Base-by-base conservation (phyloP, 2,329 filamentous ascomycete genomes). In the Didymosphaeria variabile region DNA sequence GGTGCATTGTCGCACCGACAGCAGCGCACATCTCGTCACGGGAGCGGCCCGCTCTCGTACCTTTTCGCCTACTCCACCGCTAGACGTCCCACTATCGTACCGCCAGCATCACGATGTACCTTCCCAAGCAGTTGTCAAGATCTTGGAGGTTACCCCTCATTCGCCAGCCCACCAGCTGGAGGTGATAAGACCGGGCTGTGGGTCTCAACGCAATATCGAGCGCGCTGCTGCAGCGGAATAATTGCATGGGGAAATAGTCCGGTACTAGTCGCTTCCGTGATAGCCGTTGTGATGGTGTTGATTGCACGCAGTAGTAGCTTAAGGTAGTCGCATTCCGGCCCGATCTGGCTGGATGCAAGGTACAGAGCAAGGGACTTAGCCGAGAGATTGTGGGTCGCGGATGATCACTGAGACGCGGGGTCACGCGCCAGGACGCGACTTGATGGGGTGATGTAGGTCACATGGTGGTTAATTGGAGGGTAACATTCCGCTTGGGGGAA, bases 1-100 rank as follows among this genome's bases (percentile, higher is more conserved):
- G 51, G 51, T 42, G 38, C 51, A 54, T 42, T 44, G 36, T 54
- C 21, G 17, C 38, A 31, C 51, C 51, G 51, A 54, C 23, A 17
- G 36, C 21, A 38, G 19, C 49, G 2, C 6, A 26, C 21, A 17
- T 40, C 8, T 38, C 49, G 32, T 38, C 34, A 52, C 17, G 31
- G 10, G 31, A 23, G 38, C 7, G 17, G n/a, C 19, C 49, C 49
- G 49, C 31, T 17, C 19, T 19, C n/a, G 17, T 40, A 12, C 19
- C 49, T 32, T 4, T 26, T 31, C 12, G 23, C 31, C 26, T 40
- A 8, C 21, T 8, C n/a, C 34, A 21, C 17, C 49, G 10, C 49
- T 15, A 10, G 26, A 13, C 3, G 32, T 52, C 19, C 49, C 51
- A 54, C 38, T 44, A 54, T 54, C 21, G 26, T 21, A 13, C n/a